Evolutionary conservation across 2,329 filamentous ascomycete species (phyloP).

Genomic region (Stagonosporopsis chrysanthemi): DNA sequence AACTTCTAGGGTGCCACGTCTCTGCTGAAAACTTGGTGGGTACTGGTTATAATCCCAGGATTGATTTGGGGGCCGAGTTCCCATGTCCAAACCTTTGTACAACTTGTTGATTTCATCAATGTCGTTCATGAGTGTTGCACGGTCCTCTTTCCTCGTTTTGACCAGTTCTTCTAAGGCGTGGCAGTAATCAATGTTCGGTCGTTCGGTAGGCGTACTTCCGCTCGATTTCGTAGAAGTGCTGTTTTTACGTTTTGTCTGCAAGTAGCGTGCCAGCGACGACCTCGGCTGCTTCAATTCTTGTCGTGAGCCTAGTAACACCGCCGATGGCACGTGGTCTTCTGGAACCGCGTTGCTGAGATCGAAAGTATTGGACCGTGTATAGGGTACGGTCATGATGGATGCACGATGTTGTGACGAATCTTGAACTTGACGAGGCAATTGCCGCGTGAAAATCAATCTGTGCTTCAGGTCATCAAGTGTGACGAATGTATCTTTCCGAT

Average conservation of each 20-base stretch:
- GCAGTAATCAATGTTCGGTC: constrained; percentile 26
- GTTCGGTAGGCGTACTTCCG: constrained; percentile 11
- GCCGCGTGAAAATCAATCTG: constrained; percentile 39
- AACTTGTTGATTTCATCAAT: constrained; percentile 45
- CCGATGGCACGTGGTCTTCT: constrained; percentile 28
- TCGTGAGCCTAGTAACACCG: constrained; percentile 28
- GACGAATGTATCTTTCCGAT: constrained; percentile 43
- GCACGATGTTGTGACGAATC: constrained; percentile 9
- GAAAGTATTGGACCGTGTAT: constrained; percentile 25
- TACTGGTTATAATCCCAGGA: constrained; percentile 8
- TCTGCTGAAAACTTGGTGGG: neutral
- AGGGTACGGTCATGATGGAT: constrained; percentile 24
- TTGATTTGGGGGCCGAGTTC: neutral
- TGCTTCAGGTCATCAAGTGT: constrained; percentile 50
- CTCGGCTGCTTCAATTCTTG: constrained; percentile 23
- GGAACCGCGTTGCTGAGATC: constrained; percentile 14
- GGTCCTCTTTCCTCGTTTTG: constrained; percentile 30
- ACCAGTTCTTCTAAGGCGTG: constrained; percentile 35
- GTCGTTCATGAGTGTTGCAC: constrained; percentile 38
- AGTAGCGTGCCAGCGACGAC: constrained; percentile 34
- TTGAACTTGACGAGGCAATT: constrained; percentile 29
- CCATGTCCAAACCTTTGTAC: constrained; percentile 35
- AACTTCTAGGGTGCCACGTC: constrained; percentile 32
- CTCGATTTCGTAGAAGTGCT: constrained; percentile 16
- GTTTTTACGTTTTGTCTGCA: constrained; percentile 30